phyloP scores from a whole-genome alignment of 2,329 filamentous ascomycete genomes.

The Fusarium pseudograminearum region DNA sequence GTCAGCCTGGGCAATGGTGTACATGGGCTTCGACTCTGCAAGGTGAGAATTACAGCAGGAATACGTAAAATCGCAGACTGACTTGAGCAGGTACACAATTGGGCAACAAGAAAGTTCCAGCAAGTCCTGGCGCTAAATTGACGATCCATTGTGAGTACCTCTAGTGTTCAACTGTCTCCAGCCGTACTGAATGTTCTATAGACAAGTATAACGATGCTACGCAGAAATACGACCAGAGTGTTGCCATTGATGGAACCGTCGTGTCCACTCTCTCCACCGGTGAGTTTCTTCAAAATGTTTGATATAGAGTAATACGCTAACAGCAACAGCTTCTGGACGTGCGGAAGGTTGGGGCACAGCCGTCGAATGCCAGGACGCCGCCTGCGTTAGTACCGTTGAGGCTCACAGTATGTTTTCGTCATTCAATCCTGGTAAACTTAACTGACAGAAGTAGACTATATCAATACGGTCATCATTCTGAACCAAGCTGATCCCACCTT shows the following conservation, averaged over 20 bases:
- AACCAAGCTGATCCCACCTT: slow-evolving; percentile 22
- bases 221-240: slow-evolving; percentile 31
- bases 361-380: slow-evolving; percentile 37
- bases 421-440: rapidly evolving
- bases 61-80: background rate
- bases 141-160: slow-evolving; percentile 24
- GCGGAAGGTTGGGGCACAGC: slow-evolving; percentile 37
- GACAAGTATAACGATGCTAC: slow-evolving; percentile 36
- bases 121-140: slow-evolving; percentile 17
- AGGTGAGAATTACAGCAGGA: background rate
- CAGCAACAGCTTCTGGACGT: slow-evolving; percentile 17
- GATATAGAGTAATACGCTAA: background rate
- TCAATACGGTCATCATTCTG: slow-evolving; percentile 26
- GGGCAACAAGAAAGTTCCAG: slow-evolving; percentile 28
- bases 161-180: rapidly evolving
- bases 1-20: slow-evolving; percentile 31
- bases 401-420: slow-evolving; percentile 16
- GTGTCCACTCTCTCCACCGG: slow-evolving; percentile 29
- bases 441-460: slow-evolving; percentile 22
- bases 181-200: background rate
- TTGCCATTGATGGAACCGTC: slow-evolving; percentile 7
- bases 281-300: background rate
- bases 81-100: slow-evolving; percentile 15
- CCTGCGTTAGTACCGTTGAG: slow-evolving; percentile 21
- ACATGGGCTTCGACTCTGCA: slow-evolving; percentile 35